Evolutionary conservation across 805 yeast genomes (phyloP).

Genomic region (Yarrowia bubula): DNA sequence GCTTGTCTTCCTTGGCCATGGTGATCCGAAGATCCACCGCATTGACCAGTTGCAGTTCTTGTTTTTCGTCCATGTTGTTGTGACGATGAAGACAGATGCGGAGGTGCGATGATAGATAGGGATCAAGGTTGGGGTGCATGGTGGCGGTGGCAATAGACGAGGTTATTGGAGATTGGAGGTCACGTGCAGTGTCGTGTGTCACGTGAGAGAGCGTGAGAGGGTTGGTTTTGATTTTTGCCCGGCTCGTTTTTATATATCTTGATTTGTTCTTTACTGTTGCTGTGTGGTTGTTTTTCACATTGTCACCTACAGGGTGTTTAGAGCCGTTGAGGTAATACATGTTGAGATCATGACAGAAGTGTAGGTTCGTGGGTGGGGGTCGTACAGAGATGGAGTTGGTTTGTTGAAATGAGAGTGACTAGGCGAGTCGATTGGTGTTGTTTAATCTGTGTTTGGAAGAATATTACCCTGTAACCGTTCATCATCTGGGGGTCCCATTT

Average conservation of each 20-base stretch:
- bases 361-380: no score
- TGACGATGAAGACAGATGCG: neutral
- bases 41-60: slow-evolving; percentile 39
- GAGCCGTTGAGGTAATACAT: no score
- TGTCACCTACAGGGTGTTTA: no score
- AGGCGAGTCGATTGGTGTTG: neutral
- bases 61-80: slow-evolving; percentile 9
- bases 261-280: neutral
- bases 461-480: no score
- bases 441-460: neutral
- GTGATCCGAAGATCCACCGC: slow-evolving; percentile 83
- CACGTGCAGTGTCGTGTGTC: neutral
- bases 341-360: neutral
- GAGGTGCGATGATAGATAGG: neutral
- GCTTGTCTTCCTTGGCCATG: slow-evolving; percentile 67
- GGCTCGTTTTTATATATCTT: neutral
- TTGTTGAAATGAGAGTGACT: neutral
- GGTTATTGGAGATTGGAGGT: neutral
- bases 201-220: neutral
- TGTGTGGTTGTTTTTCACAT: neutral
- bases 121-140: slow-evolving; percentile 5
- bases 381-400: neutral
- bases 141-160: slow-evolving; percentile 9
- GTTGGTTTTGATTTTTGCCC: neutral
- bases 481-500: no score